phyloP scores from a whole-genome alignment of 176 grass and related monocot genomes.

The Eleusine indica region DNA sequence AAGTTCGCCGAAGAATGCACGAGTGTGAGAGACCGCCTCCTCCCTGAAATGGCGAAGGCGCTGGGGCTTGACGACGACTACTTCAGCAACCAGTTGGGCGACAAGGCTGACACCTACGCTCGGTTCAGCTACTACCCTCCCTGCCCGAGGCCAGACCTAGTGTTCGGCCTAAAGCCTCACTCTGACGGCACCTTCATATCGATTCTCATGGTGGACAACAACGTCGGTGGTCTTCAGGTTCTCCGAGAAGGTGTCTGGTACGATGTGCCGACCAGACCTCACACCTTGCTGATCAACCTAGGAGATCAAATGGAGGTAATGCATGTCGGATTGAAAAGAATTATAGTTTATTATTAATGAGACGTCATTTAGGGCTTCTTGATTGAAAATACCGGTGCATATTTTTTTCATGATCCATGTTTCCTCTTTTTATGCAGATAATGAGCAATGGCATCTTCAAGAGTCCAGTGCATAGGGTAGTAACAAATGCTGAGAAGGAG shows the following conservation, averaged over 20 bases:
- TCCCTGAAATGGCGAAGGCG: slow-evolving; percentile 38
- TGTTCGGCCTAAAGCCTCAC: slow-evolving; percentile 63
- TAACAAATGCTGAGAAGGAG: slow-evolving; percentile 51
- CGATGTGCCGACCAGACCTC: slow-evolving; percentile 15
- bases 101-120: neutral
- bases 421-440: slow-evolving; percentile 35
- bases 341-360: too few species aligned
- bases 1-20: slow-evolving; percentile 37
- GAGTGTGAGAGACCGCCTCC: slow-evolving; percentile 13
- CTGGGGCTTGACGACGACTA: slow-evolving; percentile 37
- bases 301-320: slow-evolving; percentile 66
- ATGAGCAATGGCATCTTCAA: slow-evolving; percentile 61
- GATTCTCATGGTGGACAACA: slow-evolving; percentile 48
- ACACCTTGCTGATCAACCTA: slow-evolving; percentile 52
- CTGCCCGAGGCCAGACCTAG: slow-evolving; percentile 48
- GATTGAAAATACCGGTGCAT: too few species aligned
- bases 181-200: slow-evolving; percentile 42
- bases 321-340: neutral
- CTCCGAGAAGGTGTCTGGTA: slow-evolving; percentile 48
- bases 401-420: too few species aligned
- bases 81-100: slow-evolving; percentile 2
- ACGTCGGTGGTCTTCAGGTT: slow-evolving; percentile 50
- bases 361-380: too few species aligned
- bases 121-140: slow-evolving; percentile 59
- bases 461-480: slow-evolving; percentile 64